Evolutionary conservation across 805 yeast genomes (phyloP), one percentile per base, ranked within the genome.

Genomic region (Limtongozyma cylindracea): DNA sequence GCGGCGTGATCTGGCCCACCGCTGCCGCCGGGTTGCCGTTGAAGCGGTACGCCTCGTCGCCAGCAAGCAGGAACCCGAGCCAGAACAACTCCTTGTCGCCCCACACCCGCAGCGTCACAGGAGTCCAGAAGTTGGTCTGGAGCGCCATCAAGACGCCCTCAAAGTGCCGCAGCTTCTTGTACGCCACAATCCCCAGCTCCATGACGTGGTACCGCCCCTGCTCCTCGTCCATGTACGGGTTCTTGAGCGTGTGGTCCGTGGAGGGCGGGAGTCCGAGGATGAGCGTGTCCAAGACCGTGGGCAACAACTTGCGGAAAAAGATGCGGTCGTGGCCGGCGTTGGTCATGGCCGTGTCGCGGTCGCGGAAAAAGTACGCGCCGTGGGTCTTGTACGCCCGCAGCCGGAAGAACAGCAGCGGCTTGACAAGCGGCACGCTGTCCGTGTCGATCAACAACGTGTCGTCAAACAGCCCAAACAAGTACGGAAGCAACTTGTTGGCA

Each of bases 51-150:
- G 43, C 37, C 26, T 59, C 64, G 31, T 65, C 64, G 8, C 76
- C 68, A 19, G 57, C 49, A 18, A 57, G 43, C 20, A 57, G 51
- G 38, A 65, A 60, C 3, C 74, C 76, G 17, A 73, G 35, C 84
- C 84, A 71, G 33, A 70, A 64, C 30, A 72, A 46, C 35, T 73
- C 88, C 32, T 73, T 73, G 29, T 73, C 91, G 18, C 91, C 91
- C 53, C 73, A 72, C 7, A 70, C 53, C 11, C 67, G 56, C 2
- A 58, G 49, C 5, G 49, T 36, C 1, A 56, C 54, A 17, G 49
- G 47, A 10, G 27, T 25, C 45, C 43, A 49, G 2, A 48, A 13
- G 1, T 41, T 31, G 8, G 51, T 31, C 0, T 53, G 45, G 7
- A 46, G 23, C 3, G 66, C 48, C 25, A 54, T 41, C 16, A 64